phyloP scores from a whole-genome alignment of 116 monocot species.

The Zostera marina region DNA sequence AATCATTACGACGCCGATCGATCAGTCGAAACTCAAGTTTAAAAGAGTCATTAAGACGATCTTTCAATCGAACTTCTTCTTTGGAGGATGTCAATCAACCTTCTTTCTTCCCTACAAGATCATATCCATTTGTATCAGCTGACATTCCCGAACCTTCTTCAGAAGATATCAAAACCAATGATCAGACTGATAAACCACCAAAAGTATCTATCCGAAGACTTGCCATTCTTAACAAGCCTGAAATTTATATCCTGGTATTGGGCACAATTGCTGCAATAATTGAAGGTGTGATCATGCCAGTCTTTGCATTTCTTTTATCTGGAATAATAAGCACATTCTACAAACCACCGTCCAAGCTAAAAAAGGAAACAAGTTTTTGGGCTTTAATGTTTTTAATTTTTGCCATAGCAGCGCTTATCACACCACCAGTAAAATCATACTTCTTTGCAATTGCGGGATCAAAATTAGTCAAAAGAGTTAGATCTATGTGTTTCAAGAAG shows the following conservation, averaged over 20 bases:
- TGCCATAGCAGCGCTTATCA: constrained; percentile 13
- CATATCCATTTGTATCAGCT: constrained; percentile 3
- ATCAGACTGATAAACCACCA: constrained; percentile 1
- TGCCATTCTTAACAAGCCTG: constrained; percentile 45
- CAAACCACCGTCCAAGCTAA: constrained; percentile 26
- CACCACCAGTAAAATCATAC: constrained; percentile 18
- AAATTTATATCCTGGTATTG: constrained; percentile 24
- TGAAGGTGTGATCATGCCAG: constrained; percentile 33
- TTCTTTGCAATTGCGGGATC: constrained; percentile 55
- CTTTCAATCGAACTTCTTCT: constrained; percentile 27
- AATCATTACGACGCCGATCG: constrained; percentile 17
- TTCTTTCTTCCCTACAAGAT: constrained; percentile 12
- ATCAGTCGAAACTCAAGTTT: constrained; percentile 12
- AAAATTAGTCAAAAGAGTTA: constrained; percentile 46
- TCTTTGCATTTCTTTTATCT: constrained; percentile 43
- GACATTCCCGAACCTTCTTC: neutral
- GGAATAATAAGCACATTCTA: constrained; percentile 32
- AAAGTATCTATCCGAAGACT: constrained; percentile 19
- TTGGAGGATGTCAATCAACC: constrained; percentile 15
- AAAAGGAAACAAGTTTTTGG: constrained; percentile 46
- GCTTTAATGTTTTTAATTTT: constrained; percentile 25
- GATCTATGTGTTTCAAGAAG: constrained; percentile 35
- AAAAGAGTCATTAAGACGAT: constrained; percentile 15
- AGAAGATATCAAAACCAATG: neutral
- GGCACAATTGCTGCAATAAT: constrained; percentile 31